Conservation (phyloP, 352 stramenopile genomes). For the Blastocystis sp. region DNA sequence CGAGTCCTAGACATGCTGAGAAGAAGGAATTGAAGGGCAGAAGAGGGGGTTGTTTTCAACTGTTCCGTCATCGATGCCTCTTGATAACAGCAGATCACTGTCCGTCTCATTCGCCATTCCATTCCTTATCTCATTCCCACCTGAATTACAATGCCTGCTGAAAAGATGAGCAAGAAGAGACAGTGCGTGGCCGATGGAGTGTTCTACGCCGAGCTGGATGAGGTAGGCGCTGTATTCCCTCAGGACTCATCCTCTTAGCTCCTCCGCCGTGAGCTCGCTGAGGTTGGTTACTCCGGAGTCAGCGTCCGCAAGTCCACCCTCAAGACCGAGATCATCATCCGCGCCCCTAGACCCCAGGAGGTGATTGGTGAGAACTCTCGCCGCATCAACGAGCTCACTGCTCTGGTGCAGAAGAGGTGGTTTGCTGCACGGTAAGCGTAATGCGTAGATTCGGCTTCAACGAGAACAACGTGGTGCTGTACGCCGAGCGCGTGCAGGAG, state of each 20-base stretch:
- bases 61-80: not conserved
- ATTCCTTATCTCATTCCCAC: not conserved
- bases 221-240: constrained; percentile 88
- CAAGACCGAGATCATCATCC: no score
- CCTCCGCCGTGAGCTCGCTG: constrained; percentile 91
- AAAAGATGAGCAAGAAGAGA: constrained; percentile 93
- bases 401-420: no score
- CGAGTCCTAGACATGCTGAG: no score
- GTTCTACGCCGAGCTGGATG: constrained; percentile 74
- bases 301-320: no score
- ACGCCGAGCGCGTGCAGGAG: no score
- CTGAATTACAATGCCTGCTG: constrained; percentile 43
- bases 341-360: no score
- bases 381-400: no score
- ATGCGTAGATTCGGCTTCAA: no score
- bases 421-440: no score
- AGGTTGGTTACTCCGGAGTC: no score
- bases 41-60: not conserved
- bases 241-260: constrained; percentile 74
- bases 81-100: not conserved
- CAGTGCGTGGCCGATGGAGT: constrained; percentile 86
- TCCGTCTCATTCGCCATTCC: not conserved
- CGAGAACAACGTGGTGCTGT: no score
- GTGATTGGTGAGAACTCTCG: no score
- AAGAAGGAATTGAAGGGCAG: not conserved